Percentiles rank a stretch among this genome's conserved stretches.
Conservation (phyloP, 1,284 basidiomycete species). For the Apiotrichum gracile region DNA sequence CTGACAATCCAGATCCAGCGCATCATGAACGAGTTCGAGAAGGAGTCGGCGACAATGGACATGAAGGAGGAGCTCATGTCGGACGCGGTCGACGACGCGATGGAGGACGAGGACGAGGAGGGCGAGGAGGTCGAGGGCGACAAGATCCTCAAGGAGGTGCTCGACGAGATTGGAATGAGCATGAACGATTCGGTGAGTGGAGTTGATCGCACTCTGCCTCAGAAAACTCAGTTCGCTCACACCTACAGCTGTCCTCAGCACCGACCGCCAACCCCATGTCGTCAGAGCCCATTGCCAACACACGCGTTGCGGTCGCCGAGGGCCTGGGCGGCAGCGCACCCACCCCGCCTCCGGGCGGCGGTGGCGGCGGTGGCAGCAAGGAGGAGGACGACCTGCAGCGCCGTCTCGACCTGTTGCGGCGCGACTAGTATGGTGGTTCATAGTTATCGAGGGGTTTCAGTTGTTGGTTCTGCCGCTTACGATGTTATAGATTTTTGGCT, state of each 20-base stretch:
- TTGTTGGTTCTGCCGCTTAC: not conserved
- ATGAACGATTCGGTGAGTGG: slow-evolving; percentile 77
- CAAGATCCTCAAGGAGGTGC: slow-evolving; percentile 89
- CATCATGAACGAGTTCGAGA: slow-evolving; percentile 98
- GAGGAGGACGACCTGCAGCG: slow-evolving; percentile 88
- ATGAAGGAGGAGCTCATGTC: slow-evolving; percentile 99
- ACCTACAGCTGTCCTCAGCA: slow-evolving; percentile 63
- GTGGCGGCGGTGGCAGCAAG: slow-evolving; percentile 52
- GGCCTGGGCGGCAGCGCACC: slow-evolving; percentile 53
- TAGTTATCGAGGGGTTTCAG: not conserved
- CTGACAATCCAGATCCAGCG: slow-evolving; percentile 63
- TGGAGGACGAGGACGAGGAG: slow-evolving; percentile 88
- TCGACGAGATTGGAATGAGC: slow-evolving; percentile 94
- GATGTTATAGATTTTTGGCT: no score
- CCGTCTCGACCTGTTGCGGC: slow-evolving; percentile 70
- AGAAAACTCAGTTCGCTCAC: not conserved
- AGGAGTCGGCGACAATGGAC: slow-evolving; percentile 95
- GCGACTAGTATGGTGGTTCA: slow-evolving; percentile 25
- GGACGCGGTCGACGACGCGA: slow-evolving; percentile 95
- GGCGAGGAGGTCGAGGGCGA: slow-evolving; percentile 85
- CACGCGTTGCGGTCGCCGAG: slow-evolving; percentile 68
- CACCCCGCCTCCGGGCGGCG: slow-evolving; percentile 44
- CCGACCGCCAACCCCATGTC: slow-evolving; percentile 63
- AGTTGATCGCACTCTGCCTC: not conserved
- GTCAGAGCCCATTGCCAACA: slow-evolving; percentile 59